Evolutionary conservation across 2,329 filamentous ascomycete species (phyloP).

Genomic region (Diaporthe australafricana): DNA sequence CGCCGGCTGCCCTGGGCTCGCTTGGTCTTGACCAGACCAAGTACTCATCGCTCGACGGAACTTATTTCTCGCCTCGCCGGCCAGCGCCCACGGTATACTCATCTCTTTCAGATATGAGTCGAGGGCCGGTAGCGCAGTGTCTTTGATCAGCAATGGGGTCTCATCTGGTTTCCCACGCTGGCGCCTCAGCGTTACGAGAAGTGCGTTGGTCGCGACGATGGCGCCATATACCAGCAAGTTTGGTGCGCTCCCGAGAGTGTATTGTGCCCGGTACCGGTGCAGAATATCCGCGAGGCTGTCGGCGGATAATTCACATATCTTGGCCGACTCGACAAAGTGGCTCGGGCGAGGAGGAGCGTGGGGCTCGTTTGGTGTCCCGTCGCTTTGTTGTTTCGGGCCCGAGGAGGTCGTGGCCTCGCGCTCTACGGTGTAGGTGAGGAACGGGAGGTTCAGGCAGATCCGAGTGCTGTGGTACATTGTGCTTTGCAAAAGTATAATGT

Average conservation of each 20-base stretch:
- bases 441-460: slow-evolving; percentile 5
- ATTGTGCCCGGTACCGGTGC: slow-evolving; percentile 1
- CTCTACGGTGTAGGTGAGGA: not conserved
- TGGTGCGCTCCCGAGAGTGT: not conserved
- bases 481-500: not conserved
- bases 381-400: not conserved
- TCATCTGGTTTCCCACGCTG: not conserved
- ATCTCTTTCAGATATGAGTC: not conserved
- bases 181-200: not conserved
- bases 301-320: not conserved
- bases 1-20: not conserved
- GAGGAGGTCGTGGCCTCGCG: no score
- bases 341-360: not conserved
- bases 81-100: not conserved
- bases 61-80: not conserved
- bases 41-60: not conserved
- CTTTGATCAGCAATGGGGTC: not conserved
- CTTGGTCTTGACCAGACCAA: not conserved
- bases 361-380: not conserved
- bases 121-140: not conserved
- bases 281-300: not conserved
- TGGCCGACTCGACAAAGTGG: not conserved
- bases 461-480: slow-evolving; percentile 4
- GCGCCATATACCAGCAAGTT: not conserved
- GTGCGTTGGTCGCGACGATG: not conserved